Conservation (phyloP, 2,329 filamentous ascomycete genomes). For the Cytospora schulzeri region DNA sequence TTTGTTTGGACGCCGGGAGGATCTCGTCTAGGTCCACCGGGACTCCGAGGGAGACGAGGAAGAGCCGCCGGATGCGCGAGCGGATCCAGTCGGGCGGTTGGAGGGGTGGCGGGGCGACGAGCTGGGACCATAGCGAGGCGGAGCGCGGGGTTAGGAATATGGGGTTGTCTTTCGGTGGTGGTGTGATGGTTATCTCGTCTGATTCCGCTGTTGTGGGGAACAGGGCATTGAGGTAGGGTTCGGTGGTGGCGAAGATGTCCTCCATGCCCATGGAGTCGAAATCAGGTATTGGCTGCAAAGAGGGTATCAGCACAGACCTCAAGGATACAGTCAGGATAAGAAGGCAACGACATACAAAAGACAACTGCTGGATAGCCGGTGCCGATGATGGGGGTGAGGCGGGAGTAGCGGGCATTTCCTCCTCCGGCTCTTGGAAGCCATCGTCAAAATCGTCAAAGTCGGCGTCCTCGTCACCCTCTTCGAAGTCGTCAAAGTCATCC, state of each 20-base stretch:
- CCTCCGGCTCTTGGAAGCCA: constrained; percentile 64
- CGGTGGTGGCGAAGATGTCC: constrained; percentile 61
- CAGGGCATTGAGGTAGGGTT: constrained; percentile 67
- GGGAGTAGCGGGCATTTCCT: constrained; percentile 39
- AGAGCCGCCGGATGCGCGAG: constrained; percentile 89
- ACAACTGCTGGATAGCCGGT: constrained; percentile 32
- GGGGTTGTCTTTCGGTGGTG: constrained; percentile 56
- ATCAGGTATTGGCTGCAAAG: constrained; percentile 64
- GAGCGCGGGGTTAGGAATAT: constrained; percentile 85
- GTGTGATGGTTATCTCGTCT: constrained; percentile 52
- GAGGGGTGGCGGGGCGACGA: constrained; percentile 90
- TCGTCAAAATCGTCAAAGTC: constrained; percentile 74
- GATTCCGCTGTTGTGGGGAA: constrained; percentile 57
- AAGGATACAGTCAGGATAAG: not conserved
- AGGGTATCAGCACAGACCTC: constrained; percentile 25
- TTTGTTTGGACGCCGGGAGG: constrained; percentile 93
- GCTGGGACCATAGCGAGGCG: constrained; percentile 91
- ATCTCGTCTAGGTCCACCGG: constrained; percentile 98
- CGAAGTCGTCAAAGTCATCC: constrained; percentile 65
- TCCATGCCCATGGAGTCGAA: constrained; percentile 63
- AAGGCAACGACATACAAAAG: constrained; percentile 33
- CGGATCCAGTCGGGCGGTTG: constrained; percentile 98
- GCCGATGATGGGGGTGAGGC: constrained; percentile 42
- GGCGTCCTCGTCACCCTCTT: constrained; percentile 57
- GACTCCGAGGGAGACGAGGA: constrained; percentile 92